Evolutionary conservation across 345 rosid genomes (phyloP).

Genomic region (Gossypium ekmanianum): DNA sequence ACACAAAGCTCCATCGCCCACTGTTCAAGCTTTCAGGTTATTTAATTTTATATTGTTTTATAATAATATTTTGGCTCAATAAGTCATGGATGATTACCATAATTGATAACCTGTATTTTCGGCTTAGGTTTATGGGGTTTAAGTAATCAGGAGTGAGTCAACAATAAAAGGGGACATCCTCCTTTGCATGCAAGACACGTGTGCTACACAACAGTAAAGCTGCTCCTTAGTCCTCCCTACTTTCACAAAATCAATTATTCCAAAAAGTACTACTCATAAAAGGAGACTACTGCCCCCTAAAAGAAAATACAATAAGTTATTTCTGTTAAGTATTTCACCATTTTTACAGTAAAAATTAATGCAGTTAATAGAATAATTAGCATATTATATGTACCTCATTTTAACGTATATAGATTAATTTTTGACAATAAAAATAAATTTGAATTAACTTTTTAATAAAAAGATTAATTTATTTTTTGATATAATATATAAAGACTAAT

Average conservation of each 20-base stretch:
- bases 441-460: no score
- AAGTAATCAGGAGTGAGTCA: constrained; percentile 18
- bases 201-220: constrained; percentile 10
- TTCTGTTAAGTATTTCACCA: no score
- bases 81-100: constrained; percentile 9
- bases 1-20: constrained; percentile 1
- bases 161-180: constrained; percentile 8
- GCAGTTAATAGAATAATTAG: no score
- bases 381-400: no score
- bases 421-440: no score
- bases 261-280: not conserved
- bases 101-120: constrained; percentile 7
- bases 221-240: not conserved
- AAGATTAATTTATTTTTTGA: rapidly evolving
- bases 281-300: no score
- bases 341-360: no score
- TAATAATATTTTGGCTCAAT: constrained; percentile 13
- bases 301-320: no score
- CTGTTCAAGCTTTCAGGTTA: not conserved
- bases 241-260: not conserved
- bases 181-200: constrained; percentile 42
- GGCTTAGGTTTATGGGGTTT: not conserved
- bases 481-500: rapidly evolving
- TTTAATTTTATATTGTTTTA: not conserved
- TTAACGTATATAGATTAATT: no score